Evolutionary conservation across 192 early-diverging fungal genomes (phyloP).

Genomic region (Powellomyces hirtus): DNA sequence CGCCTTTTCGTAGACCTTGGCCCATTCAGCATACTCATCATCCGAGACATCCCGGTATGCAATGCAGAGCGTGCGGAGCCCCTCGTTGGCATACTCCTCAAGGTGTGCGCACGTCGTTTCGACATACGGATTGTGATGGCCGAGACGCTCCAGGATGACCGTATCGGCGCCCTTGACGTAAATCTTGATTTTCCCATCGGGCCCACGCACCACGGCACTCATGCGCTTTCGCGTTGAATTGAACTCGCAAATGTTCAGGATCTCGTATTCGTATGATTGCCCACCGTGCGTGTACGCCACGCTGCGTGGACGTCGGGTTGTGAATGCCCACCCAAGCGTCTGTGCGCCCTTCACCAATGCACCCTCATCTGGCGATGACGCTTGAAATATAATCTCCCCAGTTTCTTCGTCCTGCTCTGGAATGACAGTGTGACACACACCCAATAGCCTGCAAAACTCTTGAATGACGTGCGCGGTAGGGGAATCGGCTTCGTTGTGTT

Average conservation of each 20-base stretch:
- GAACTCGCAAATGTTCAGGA: slow-evolving; percentile 97
- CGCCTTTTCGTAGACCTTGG: slow-evolving; percentile 73
- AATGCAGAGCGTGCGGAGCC: slow-evolving; percentile 92
- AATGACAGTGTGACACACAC: slow-evolving; percentile 98
- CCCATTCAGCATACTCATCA: slow-evolving; percentile 85
- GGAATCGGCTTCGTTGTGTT: slow-evolving; percentile 43
- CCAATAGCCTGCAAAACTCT: slow-evolving; percentile 87
- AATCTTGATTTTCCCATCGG: slow-evolving; percentile 79
- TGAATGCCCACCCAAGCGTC: slow-evolving; percentile 54
- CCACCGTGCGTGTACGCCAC: slow-evolving; percentile 46
- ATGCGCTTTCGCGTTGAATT: slow-evolving; percentile 99
- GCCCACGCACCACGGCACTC: slow-evolving; percentile 85
- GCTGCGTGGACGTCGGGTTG: slow-evolving; percentile 51
- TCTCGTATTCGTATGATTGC: slow-evolving; percentile 74
- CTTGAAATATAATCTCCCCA: slow-evolving; percentile 83
- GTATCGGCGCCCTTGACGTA: slow-evolving; percentile 99
- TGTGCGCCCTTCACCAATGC: slow-evolving; percentile 78
- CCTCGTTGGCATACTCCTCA: slow-evolving; percentile 95
- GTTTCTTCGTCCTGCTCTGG: slow-evolving; percentile 73
- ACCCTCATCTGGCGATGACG: slow-evolving; percentile 95
- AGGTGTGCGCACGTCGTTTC: slow-evolving; percentile 72
- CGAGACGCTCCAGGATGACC: slow-evolving; percentile 89
- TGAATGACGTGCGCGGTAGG: slow-evolving; percentile 66
- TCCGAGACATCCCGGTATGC: slow-evolving; percentile 90
- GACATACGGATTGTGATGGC: slow-evolving; percentile 66